Conservation (phyloP, 306 rosid genomes). For the Erythrophleum fordii region DNA sequence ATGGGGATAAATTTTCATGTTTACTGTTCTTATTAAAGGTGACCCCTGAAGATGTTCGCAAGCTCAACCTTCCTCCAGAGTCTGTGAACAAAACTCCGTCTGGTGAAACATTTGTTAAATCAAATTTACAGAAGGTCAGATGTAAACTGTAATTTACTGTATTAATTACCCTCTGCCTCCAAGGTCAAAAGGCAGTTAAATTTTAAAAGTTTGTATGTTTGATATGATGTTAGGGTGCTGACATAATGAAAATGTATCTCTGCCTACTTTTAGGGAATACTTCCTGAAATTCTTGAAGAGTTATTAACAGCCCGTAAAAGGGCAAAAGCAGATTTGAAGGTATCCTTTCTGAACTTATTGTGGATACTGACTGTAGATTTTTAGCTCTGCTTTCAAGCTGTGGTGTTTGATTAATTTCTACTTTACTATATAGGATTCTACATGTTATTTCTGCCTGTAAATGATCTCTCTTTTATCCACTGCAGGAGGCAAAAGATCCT, state of each 20-base stretch:
- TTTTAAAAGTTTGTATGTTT: slow-evolving; percentile 33
- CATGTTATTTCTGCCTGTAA: slow-evolving; percentile 30
- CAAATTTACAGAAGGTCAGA: slow-evolving; percentile 79
- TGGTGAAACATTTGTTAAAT: slow-evolving; percentile 89
- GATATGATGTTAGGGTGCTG: slow-evolving; percentile 11
- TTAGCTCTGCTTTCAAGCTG: slow-evolving; percentile 8
- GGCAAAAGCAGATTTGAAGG: slow-evolving; percentile 98
- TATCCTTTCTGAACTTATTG: slow-evolving; percentile 38
- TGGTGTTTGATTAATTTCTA: slow-evolving; percentile 23
- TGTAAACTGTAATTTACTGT: not conserved
- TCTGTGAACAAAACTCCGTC: slow-evolving; percentile 88
- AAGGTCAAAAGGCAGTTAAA: slow-evolving; percentile 21
- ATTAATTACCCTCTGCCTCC: slow-evolving; percentile 1
- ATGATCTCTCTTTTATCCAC: slow-evolving; percentile 29
- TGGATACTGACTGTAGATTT: slow-evolving; percentile 7
- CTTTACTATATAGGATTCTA: slow-evolving; percentile 27
- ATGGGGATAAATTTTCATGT: not conserved
- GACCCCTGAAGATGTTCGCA: slow-evolving; percentile 73
- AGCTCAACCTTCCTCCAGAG: slow-evolving; percentile 85
- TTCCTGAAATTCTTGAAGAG: slow-evolving; percentile 99
- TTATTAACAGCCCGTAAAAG: slow-evolving; percentile 87
- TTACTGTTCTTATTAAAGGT: slow-evolving; percentile 59
- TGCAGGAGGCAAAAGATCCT: slow-evolving; percentile 91
- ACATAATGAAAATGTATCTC: slow-evolving; percentile 18
- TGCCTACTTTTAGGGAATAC: slow-evolving; percentile 78